Evolutionary conservation across 31 red algal genomes (phyloP).

Genomic region (Endocladia muricata): DNA sequence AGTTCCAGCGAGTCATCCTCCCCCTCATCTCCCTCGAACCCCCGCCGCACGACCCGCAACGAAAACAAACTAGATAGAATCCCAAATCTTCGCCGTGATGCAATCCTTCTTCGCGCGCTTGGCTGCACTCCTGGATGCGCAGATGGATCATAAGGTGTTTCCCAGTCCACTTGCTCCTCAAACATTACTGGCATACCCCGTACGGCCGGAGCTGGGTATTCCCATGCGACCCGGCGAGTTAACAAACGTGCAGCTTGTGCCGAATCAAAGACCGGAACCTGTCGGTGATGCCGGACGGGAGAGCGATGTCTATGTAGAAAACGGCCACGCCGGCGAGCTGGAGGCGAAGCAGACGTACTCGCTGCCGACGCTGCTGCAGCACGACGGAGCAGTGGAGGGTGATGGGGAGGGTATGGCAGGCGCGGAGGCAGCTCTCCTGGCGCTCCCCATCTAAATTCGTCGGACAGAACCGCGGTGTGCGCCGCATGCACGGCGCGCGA

Average conservation of each 20-base stretch:
- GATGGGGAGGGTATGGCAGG: conserved; percentile 51
- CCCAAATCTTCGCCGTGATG: background rate
- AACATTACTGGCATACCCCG: conserved; percentile 61
- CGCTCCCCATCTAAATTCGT: conserved; percentile 46
- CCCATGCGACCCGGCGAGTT: background rate
- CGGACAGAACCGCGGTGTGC: conserved; percentile 16
- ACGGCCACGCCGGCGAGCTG: background rate
- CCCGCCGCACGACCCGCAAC: background rate
- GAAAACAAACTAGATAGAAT: background rate
- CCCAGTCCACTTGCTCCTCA: conserved; percentile 56
- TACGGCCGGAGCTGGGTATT: background rate
- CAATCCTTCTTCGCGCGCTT: background rate
- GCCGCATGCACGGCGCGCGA: too few relatives aligned
- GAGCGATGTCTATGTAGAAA: conserved; percentile 12
- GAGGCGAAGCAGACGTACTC: background rate
- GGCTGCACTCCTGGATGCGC: too few relatives aligned
- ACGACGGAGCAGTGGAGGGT: conserved; percentile 48
- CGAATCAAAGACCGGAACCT: background rate
- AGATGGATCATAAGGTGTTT: conserved; percentile 13
- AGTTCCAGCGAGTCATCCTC: conserved; percentile 57
- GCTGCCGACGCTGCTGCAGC: conserved; percentile 63
- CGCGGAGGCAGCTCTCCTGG: conserved; percentile 57
- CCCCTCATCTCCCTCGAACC: background rate
- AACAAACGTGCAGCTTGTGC: background rate
- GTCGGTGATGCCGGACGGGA: conserved; percentile 7